Evolutionary conservation across 495 filamentous ascomycete genomes (phyloP).

Genomic region (Lichina pygmaea): DNA sequence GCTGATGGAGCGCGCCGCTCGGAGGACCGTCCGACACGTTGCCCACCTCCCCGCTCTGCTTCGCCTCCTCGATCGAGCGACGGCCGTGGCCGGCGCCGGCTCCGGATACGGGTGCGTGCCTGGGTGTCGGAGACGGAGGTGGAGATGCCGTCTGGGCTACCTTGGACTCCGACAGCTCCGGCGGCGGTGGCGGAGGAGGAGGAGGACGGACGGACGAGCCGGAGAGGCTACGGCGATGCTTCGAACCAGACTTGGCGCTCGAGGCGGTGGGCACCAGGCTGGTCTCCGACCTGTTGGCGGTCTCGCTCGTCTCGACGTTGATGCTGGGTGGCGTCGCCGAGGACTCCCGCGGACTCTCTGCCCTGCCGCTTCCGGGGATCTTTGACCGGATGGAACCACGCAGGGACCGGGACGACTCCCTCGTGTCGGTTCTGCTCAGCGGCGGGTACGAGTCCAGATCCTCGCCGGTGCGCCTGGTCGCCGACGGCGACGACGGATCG

Average conservation of each 20-base stretch:
- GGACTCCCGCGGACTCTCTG: slow-evolving; percentile 61
- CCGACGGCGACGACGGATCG: slow-evolving; percentile 7
- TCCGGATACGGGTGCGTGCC: slow-evolving; percentile 40
- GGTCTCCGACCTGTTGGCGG: slow-evolving; percentile 42
- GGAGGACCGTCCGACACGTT: slow-evolving; percentile 86
- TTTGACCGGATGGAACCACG: slow-evolving; percentile 47
- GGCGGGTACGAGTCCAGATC: slow-evolving; percentile 61
- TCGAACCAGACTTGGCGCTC: slow-evolving; percentile 22
- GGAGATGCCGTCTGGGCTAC: neutral
- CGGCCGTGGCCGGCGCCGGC: slow-evolving; percentile 60
- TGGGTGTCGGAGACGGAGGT: slow-evolving; percentile 6
- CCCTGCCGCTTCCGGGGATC: slow-evolving; percentile 36
- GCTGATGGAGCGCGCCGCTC: slow-evolving; percentile 21
- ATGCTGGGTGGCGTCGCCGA: slow-evolving; percentile 22
- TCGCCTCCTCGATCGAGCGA: slow-evolving; percentile 52
- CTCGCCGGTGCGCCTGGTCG: slow-evolving; percentile 16
- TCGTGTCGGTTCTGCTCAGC: slow-evolving; percentile 81
- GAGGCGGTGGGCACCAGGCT: slow-evolving; percentile 41
- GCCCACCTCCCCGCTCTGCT: slow-evolving; percentile 75
- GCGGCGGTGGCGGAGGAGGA: slow-evolving; percentile 3
- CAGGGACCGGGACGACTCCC: slow-evolving; percentile 76
- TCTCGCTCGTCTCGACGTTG: neutral
- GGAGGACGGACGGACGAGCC: slow-evolving; percentile 8
- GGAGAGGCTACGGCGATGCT: slow-evolving; percentile 11
- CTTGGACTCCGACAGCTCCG: slow-evolving; percentile 6